Conservation (phyloP, 2,329 filamentous ascomycete species). For the Calycina herbarum region DNA sequence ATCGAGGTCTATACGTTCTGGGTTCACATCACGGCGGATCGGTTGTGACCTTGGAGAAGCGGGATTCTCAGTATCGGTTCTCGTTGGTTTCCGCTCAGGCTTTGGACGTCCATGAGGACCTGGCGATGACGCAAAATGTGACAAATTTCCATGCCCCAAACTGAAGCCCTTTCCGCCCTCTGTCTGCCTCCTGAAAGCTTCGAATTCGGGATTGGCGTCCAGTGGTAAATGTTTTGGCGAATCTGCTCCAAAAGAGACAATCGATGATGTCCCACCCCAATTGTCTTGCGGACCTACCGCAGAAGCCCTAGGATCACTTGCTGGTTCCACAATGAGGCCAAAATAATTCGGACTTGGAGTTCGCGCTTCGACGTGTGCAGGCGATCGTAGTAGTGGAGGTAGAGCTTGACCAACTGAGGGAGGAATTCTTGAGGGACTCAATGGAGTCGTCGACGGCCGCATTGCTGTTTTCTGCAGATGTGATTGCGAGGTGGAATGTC, state of each 20-base stretch:
- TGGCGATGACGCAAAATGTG: conserved; percentile 46
- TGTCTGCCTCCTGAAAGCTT: conserved; percentile 73
- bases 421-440: conserved; percentile 26
- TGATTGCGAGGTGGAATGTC: conserved; percentile 30
- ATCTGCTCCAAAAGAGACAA: conserved; percentile 67
- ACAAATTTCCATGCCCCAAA: conserved; percentile 44
- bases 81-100: conserved; percentile 28
- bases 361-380: conserved; percentile 36
- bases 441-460: conserved; percentile 27
- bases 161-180: conserved; percentile 61
- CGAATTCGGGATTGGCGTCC: conserved; percentile 79
- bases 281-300: conserved; percentile 65
- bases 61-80: conserved; percentile 22
- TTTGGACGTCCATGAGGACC: conserved; percentile 24
- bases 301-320: conserved; percentile 62
- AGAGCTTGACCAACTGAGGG: conserved; percentile 34
- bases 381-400: conserved; percentile 30
- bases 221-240: conserved; percentile 69
- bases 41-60: conserved; percentile 27
- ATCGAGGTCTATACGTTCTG: conserved; percentile 42
- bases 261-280: conserved; percentile 73
- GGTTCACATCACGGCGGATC: conserved; percentile 19
- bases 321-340: conserved; percentile 67
- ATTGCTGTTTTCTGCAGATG: conserved; percentile 26
- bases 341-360: conserved; percentile 83